Evolutionary conservation across 2,329 filamentous ascomycete species (phyloP), one percentile per base, ranked within the genome.

Genomic region (Conoideocrella luteorostrata): DNA sequence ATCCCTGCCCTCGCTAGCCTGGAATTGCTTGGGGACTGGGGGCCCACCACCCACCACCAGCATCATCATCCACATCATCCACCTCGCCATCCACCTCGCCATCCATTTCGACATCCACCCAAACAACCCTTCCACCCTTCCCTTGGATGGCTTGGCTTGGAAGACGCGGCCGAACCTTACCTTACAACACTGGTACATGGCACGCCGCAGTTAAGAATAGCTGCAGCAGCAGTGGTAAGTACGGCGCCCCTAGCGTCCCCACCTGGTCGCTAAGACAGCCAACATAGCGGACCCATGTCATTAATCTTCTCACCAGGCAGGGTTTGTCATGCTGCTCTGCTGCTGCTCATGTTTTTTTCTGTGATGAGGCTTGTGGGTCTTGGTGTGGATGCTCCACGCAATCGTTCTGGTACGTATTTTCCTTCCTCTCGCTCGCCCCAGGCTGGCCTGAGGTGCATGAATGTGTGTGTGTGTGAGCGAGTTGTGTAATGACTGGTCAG

Each of bases 161-260:
- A 40, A 12, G 43, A 44, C 36, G 53, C 56, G 56, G 54, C 57
- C 59, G 54, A 65, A 60, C 54, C 56, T 62, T 65, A 52, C 26
- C 26, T 28, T 37, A 22, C 34, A 37, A n/a, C n/a, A n/a, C n/a
- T n/a, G n/a, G n/a, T 37, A 30, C 24, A 41, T 32, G 26, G 24
- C 42, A 34, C 52, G 48, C 49, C 52, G 53, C 55, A 54, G 53
- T 62, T 63, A 67, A 70, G 66, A 70, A 71, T 69, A 70, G 68
- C 61, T 62, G 61, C 55, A 54, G 60, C 63, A 64, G 63, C 60
- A 59, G 60, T 53, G 17, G 15, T 36, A 24, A n/a, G n/a, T n/a
- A n/a, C n/a, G n/a, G 39, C 40, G 32, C 13, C 22, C 28, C 29
- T 39, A 26, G 39, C 46, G 26, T 41, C 42, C 34, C 43, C 48